phyloP scores from a whole-genome alignment of 768 basidiomycete genomes.

The Leccinum incarnatum region DNA sequence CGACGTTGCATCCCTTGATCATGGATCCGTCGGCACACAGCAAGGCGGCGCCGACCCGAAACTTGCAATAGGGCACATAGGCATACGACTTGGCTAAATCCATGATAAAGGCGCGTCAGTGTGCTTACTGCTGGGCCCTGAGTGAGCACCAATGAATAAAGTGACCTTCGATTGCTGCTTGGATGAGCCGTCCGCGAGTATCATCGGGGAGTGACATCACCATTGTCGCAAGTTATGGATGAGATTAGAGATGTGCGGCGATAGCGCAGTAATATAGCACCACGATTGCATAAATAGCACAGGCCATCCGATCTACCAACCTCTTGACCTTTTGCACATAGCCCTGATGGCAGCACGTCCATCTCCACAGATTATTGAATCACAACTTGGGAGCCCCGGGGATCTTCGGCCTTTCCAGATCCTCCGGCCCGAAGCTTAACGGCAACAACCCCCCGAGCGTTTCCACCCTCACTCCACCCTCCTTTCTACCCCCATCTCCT shows the following conservation, averaged over 20 bases:
- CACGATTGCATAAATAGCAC: not conserved
- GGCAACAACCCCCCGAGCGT: constrained; percentile 77
- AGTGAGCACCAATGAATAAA: not conserved
- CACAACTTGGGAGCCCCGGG: not conserved
- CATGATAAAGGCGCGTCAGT: not conserved
- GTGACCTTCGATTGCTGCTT: constrained; percentile 40
- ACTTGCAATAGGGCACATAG: constrained; percentile 86
- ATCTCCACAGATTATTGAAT: not conserved
- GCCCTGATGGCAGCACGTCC: not conserved
- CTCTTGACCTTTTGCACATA: not conserved
- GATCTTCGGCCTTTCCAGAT: constrained; percentile 52
- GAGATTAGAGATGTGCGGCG: not conserved
- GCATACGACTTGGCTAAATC: constrained; percentile 62
- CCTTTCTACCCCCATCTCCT: constrained; percentile 15
- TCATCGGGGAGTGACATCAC: constrained; percentile 35
- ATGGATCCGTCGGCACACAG: constrained; percentile 66
- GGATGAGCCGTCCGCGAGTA: constrained; percentile 50
- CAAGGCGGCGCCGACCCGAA: constrained; percentile 91
- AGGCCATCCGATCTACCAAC: not conserved
- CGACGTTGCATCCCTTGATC: constrained; percentile 86
- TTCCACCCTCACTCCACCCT: constrained; percentile 53
- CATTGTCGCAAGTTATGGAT: not conserved
- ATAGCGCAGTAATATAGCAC: not conserved
- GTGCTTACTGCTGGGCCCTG: not conserved
- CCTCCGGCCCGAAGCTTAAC: constrained; percentile 84